Evolutionary conservation across 2,329 filamentous ascomycete species (phyloP).

Genomic region (Pestalotiopsis sp.): DNA sequence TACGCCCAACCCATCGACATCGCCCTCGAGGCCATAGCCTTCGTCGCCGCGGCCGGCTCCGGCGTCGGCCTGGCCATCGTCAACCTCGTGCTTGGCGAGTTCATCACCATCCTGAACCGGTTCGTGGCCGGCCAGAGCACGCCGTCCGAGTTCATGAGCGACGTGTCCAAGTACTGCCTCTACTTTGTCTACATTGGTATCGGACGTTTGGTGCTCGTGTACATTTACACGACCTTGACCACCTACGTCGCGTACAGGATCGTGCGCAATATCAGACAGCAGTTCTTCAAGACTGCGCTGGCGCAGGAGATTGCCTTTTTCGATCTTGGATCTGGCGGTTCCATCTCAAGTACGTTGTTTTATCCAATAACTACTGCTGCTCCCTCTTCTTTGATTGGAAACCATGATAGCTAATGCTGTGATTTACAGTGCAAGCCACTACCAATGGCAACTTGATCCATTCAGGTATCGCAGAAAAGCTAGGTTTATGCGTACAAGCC

Average conservation of each 20-base stretch:
- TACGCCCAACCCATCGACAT: not conserved
- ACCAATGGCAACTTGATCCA: constrained; percentile 47
- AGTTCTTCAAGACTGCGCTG: constrained; percentile 44
- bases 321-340: constrained; percentile 34
- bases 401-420: not conserved
- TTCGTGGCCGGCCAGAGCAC: constrained; percentile 2
- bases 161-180: constrained; percentile 15
- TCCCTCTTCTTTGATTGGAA: not conserved
- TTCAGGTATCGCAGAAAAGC: constrained; percentile 42
- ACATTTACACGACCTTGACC: constrained; percentile 33
- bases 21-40: not conserved
- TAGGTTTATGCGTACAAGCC: constrained; percentile 41
- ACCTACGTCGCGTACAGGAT: constrained; percentile 46
- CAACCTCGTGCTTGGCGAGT: constrained; percentile 3
- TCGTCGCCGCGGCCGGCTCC: not conserved
- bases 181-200: constrained; percentile 32
- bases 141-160: not conserved
- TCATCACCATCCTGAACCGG: not conserved
- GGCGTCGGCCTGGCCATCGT: constrained; percentile 5
- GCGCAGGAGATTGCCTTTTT: constrained; percentile 44
- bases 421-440: constrained; percentile 35
- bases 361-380: not conserved
- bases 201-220: constrained; percentile 21
- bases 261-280: constrained; percentile 39
- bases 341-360: constrained; percentile 23